A percentile compares a stretch with the other conserved stretches of the same genome.
Conservation (phyloP, 2,329 filamentous ascomycete genomes). For the Aaosphaeria arxii region DNA sequence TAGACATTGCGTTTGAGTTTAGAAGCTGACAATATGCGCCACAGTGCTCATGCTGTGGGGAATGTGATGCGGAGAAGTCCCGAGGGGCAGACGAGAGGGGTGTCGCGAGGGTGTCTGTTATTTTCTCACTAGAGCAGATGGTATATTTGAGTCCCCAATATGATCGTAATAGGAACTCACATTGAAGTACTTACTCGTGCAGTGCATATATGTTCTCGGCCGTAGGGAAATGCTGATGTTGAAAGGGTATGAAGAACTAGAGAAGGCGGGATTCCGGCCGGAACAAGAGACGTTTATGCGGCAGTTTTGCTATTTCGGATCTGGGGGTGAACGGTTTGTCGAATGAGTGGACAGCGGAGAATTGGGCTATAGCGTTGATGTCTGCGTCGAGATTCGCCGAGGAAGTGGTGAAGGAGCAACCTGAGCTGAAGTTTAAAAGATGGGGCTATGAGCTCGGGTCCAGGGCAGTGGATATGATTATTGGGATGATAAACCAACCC, state of each 20-base stretch:
- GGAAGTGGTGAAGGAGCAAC: constrained; percentile 22
- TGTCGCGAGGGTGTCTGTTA: constrained; percentile 34
- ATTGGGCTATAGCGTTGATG: constrained; percentile 21
- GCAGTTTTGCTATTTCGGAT: constrained; percentile 37
- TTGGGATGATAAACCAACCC: constrained; percentile 27
- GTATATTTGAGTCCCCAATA: constrained; percentile 10
- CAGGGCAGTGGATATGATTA: constrained; percentile 30
- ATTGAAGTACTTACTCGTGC: constrained; percentile 11
- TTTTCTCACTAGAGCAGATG: constrained; percentile 40
- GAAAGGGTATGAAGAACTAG: constrained; percentile 28
- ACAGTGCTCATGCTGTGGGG: constrained; percentile 29
- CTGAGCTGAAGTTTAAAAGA: constrained; percentile 22
- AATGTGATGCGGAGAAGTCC: constrained; percentile 43
- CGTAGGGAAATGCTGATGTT: constrained; percentile 28
- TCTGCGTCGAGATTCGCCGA: constrained; percentile 22
- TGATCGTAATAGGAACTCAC: constrained; percentile 10
- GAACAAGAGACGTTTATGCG: constrained; percentile 32
- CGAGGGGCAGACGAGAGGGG: constrained; percentile 36
- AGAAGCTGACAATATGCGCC: constrained; percentile 1
- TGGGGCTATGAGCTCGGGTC: constrained; percentile 26
- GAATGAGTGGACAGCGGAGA: constrained; percentile 23
- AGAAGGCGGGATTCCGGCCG: constrained; percentile 20
- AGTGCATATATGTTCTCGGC: constrained; percentile 37
- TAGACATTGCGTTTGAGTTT: too few species aligned
- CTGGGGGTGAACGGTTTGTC: constrained; percentile 27